Conservation (phyloP, 306 rosid species). For the Phaseolus lunatus region DNA sequence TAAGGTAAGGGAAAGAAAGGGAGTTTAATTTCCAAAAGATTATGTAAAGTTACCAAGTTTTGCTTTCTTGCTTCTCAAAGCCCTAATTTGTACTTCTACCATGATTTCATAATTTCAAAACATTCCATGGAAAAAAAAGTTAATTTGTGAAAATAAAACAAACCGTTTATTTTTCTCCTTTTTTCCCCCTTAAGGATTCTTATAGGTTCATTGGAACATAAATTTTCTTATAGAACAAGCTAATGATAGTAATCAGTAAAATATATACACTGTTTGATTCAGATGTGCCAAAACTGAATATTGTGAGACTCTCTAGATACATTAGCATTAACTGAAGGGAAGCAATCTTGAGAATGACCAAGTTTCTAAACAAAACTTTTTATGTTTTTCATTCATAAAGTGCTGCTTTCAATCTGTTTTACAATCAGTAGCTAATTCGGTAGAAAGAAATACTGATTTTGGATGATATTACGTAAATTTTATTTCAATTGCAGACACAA, state of each 20-base stretch:
- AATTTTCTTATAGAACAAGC: neutral
- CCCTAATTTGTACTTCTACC: neutral
- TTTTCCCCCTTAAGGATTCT: neutral
- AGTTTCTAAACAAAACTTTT: neutral
- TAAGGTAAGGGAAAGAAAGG: neutral
- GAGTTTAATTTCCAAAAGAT: neutral
- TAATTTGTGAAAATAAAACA: constrained; percentile 10
- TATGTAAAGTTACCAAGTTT: neutral
- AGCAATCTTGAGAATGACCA: neutral
- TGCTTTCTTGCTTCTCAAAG: neutral
- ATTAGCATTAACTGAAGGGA: neutral
- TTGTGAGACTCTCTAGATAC: neutral
- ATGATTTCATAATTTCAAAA: neutral
- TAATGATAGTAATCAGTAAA: neutral
- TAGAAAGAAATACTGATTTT: neutral
- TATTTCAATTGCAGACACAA: constrained; percentile 65
- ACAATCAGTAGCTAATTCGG: neutral
- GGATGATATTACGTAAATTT: neutral
- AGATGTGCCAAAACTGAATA: neutral
- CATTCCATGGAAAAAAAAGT: constrained; percentile 3
- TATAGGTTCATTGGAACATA: neutral
- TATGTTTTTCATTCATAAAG: neutral
- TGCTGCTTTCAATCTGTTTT: neutral
- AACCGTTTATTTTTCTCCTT: neutral
- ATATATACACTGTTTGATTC: neutral